A percentile compares a stretch with the other conserved stretches of the same genome.
These are phyloP conservation scores for Jamesozyma gamospora DNA, from an alignment of 805 yeast species.

Conservation along the genomic window DNA sequence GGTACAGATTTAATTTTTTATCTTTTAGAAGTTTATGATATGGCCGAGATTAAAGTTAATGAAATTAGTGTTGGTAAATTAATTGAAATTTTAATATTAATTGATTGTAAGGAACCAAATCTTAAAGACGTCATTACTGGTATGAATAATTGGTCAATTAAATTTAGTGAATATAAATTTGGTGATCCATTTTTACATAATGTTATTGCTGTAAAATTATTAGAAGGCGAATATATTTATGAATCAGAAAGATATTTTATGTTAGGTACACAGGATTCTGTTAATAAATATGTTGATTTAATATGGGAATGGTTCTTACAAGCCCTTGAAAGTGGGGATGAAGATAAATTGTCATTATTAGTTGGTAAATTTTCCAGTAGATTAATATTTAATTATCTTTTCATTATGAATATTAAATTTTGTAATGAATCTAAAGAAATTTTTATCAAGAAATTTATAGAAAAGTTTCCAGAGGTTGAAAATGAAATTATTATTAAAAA, in stretches of 20 bases:
- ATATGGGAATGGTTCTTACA: conserved; percentile 38
- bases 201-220: conserved; percentile 58
- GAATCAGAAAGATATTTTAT: conserved; percentile 69
- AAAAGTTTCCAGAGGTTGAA: conserved; percentile 12
- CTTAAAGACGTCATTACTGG: conserved; percentile 59
- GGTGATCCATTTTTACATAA: conserved; percentile 75
- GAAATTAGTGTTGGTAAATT: conserved; percentile 38
- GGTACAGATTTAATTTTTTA: conserved; percentile 69
- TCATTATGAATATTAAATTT: conserved; percentile 54
- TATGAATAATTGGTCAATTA: conserved; percentile 55
- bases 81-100: conserved; percentile 37
- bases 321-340: conserved; percentile 10
- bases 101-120: conserved; percentile 46
- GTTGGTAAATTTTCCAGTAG: conserved; percentile 37
- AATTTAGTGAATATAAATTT: conserved; percentile 38
- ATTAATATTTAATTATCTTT: conserved; percentile 65
- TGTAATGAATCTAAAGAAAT: conserved; percentile 35
- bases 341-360: conserved; percentile 6
- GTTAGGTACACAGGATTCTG: conserved; percentile 51
- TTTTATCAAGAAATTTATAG: conserved; percentile 31
- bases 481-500: conserved; percentile 24
- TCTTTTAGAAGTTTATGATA: conserved; percentile 58
- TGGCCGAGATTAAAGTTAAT: conserved; percentile 36
- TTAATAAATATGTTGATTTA: conserved; percentile 38
- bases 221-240: conserved; percentile 41